phyloP scores from a whole-genome alignment of 345 rosid species.

The Citrus australasica region DNA sequence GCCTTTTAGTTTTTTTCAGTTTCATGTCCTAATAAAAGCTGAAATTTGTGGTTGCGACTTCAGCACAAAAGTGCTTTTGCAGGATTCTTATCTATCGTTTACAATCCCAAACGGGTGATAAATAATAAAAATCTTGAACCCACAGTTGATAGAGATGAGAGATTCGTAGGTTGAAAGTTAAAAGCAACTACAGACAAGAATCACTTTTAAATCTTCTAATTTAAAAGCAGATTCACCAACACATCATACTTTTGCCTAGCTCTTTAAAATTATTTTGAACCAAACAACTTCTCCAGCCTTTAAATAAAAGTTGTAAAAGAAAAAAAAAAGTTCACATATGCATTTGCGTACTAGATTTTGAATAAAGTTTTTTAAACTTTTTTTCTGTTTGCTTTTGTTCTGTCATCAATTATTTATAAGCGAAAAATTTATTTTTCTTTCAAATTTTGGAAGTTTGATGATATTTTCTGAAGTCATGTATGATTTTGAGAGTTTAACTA shows the following conservation, averaged over 20 bases:
- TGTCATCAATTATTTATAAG: no score
- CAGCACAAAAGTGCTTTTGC: neutral
- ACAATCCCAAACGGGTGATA: neutral
- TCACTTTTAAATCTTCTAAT: conserved; percentile 8
- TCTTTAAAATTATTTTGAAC: neutral
- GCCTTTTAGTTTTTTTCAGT: neutral
- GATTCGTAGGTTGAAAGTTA: conserved; percentile 9
- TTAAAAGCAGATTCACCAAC: neutral
- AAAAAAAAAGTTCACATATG: neutral
- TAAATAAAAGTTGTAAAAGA: neutral
- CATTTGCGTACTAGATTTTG: neutral
- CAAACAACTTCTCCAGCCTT: neutral
- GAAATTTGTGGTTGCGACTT: neutral
- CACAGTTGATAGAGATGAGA: neutral
- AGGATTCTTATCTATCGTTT: neutral
- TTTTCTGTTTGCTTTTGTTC: no score
- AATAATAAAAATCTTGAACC: neutral
- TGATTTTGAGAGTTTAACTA: neutral
- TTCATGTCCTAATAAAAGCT: neutral
- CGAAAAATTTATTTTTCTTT: no score
- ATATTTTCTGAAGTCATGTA: neutral
- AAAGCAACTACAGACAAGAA: conserved; percentile 12
- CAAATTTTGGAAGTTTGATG: neutral
- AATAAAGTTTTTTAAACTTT: no score
- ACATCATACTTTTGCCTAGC: neutral